Evolutionary conservation across 2,329 filamentous ascomycete species (phyloP).

Genomic region (Reticulascus tulasneorum): DNA sequence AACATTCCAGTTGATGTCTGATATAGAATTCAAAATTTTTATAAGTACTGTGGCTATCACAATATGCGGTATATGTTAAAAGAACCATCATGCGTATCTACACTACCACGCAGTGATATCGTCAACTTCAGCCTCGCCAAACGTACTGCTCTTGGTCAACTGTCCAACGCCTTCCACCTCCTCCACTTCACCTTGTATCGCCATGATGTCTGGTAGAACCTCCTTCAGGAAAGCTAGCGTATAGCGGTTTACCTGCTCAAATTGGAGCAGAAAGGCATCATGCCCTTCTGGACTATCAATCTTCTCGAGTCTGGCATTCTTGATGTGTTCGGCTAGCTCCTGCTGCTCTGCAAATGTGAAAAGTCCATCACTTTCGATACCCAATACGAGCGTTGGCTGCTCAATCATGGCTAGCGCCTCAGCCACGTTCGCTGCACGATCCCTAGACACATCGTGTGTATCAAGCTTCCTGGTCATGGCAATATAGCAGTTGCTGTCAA

Average conservation of each 20-base stretch:
- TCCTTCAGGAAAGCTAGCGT: constrained; percentile 80
- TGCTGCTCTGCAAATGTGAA: constrained; percentile 98
- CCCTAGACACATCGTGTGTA: constrained; percentile 88
- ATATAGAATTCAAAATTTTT: no score
- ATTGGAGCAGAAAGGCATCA: constrained; percentile 93
- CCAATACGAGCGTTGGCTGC: constrained; percentile 86
- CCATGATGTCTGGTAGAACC: constrained; percentile 86
- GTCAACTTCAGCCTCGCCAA: constrained; percentile 92
- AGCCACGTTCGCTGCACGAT: constrained; percentile 62
- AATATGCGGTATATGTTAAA: no score
- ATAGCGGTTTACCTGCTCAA: constrained; percentile 92
- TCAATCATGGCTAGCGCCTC: constrained; percentile 77
- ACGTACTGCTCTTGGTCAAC: constrained; percentile 82
- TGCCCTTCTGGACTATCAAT: constrained; percentile 96
- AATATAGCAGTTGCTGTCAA: constrained; percentile 98
- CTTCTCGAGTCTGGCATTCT: constrained; percentile 70
- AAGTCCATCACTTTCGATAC: constrained; percentile 91
- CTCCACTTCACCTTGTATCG: constrained; percentile 44
- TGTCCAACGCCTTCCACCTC: constrained; percentile 52
- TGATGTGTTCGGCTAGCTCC: constrained; percentile 80
- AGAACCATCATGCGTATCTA: no score
- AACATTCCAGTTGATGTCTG: no score
- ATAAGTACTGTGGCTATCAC: no score
- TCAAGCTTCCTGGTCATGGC: constrained; percentile 97
- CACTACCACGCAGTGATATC: constrained; percentile 95